Percentiles rank a stretch among this genome's conserved stretches.
phyloP scores from a whole-genome alignment of 2,329 filamentous ascomycete genomes.

The Geosmithia putterillii region DNA sequence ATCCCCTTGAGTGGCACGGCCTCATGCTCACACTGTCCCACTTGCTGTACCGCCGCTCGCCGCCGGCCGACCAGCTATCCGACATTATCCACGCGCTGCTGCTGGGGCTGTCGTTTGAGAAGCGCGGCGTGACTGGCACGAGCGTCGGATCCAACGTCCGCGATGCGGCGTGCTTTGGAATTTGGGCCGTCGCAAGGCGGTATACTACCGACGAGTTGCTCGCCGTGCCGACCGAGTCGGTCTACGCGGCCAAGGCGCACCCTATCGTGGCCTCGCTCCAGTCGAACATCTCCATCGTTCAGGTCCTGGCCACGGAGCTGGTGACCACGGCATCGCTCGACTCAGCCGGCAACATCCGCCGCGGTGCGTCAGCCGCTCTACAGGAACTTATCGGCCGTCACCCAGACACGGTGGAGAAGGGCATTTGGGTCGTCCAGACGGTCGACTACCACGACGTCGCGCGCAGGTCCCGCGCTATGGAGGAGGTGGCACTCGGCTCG shows the following conservation, averaged over 20 bases:
- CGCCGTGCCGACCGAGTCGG: conserved; percentile 38
- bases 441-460: conserved; percentile 93
- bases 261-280: too few species aligned
- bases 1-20: conserved; percentile 84
- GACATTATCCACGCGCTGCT: conserved; percentile 67
- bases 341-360: conserved; percentile 81
- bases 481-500: conserved; percentile 60
- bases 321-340: conserved; percentile 76
- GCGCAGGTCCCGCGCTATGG: conserved; percentile 69
- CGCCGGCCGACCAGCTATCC: conserved; percentile 56
- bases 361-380: conserved; percentile 83
- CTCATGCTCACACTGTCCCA: conserved; percentile 80
- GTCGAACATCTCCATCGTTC: conserved; percentile 54
- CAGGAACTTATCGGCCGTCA: conserved; percentile 92
- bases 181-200: conserved; percentile 82
- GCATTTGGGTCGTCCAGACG: conserved; percentile 75
- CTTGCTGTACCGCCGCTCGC: conserved; percentile 72
- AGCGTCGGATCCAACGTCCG: conserved; percentile 83
- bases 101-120: conserved; percentile 76
- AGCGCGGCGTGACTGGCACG: conserved; percentile 71
- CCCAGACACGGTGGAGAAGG: conserved; percentile 69
- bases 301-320: conserved; percentile 70
- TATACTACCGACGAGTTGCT: conserved; percentile 73
- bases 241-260: conserved; percentile 26
- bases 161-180: conserved; percentile 90